Conservation (phyloP, 495 filamentous ascomycete species). For the Penicillium simplicissimum region DNA sequence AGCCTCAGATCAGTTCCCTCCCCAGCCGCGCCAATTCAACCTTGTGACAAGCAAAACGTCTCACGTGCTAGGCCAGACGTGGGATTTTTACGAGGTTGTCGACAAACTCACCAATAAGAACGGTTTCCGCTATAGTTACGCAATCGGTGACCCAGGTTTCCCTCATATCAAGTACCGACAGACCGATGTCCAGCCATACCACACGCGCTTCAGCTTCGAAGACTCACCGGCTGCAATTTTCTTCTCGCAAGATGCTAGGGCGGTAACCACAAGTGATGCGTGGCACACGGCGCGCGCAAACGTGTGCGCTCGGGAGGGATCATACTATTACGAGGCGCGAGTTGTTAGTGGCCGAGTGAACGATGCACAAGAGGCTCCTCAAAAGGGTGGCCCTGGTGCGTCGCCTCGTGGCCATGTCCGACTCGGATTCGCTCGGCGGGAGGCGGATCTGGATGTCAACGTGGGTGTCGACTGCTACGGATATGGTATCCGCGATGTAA, state of each 20-base stretch:
- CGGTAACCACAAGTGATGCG: slow-evolving; percentile 45
- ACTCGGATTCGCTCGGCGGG: slow-evolving; percentile 85
- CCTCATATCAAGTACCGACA: slow-evolving; percentile 85
- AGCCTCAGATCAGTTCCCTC: slow-evolving; percentile 40
- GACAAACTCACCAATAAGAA: slow-evolving; percentile 86
- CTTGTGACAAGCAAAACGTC: slow-evolving; percentile 40
- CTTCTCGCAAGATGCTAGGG: slow-evolving; percentile 44
- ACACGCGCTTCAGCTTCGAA: slow-evolving; percentile 83
- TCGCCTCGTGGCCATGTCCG: slow-evolving; percentile 74
- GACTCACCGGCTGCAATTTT: slow-evolving; percentile 74
- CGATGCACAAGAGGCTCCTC: slow-evolving; percentile 22
- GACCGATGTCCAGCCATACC: slow-evolving; percentile 79
- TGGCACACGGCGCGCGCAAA: slow-evolving; percentile 69
- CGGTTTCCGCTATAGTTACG: slow-evolving; percentile 86
- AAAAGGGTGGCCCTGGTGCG: slow-evolving; percentile 35
- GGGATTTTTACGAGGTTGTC: slow-evolving; percentile 48
- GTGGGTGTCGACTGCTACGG: slow-evolving; percentile 96
- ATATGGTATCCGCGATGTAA: slow-evolving; percentile 87
- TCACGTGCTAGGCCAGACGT: slow-evolving; percentile 36
- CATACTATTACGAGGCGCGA: slow-evolving; percentile 92
- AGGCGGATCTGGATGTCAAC: slow-evolving; percentile 88
- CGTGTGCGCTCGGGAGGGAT: slow-evolving; percentile 85
- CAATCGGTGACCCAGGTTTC: slow-evolving; percentile 84
- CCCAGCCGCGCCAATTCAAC: slow-evolving; percentile 46
- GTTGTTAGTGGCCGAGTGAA: slow-evolving; percentile 67